Evolutionary conservation across 345 rosid genomes (phyloP).

Genomic region (Lenwebbia sp.): DNA sequence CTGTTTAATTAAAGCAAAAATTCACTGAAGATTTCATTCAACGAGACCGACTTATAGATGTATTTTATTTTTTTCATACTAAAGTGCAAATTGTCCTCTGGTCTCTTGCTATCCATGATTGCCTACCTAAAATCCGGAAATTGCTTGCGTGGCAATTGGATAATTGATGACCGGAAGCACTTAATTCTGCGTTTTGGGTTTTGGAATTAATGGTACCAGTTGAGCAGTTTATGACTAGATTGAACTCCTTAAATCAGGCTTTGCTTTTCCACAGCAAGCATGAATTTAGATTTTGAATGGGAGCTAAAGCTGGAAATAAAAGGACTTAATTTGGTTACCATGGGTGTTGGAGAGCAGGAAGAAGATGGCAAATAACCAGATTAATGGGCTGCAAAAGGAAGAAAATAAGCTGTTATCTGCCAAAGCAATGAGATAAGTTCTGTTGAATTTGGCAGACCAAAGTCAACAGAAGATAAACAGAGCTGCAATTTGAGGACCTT

Average conservation of each 20-base stretch:
- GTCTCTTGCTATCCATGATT: background rate
- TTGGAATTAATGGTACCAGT: background rate
- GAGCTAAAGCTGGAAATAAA: background rate
- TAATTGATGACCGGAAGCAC: background rate
- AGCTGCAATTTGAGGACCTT: background rate
- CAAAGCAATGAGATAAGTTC: background rate
- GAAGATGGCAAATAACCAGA: conserved; percentile 23
- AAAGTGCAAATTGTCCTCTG: background rate
- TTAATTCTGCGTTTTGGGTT: background rate
- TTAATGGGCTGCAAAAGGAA: conserved; percentile 13
- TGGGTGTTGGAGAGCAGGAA: conserved; percentile 26
- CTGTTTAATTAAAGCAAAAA: background rate
- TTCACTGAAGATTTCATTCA: background rate
- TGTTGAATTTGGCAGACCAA: background rate
- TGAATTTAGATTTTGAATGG: background rate
- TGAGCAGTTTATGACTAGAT: background rate
- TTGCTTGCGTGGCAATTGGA: background rate
- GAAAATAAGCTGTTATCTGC: background rate
- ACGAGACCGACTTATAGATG: background rate
- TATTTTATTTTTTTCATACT: too few relatives aligned
- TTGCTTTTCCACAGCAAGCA: background rate
- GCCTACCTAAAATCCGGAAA: background rate
- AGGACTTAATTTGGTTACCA: conserved; percentile 3
- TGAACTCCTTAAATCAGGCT: background rate
- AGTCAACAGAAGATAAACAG: background rate